A percentile compares a stretch with the other conserved stretches of the same genome.
phyloP scores from a whole-genome alignment of 768 basidiomycete species.

The Cystofilobasidium capitatum region DNA sequence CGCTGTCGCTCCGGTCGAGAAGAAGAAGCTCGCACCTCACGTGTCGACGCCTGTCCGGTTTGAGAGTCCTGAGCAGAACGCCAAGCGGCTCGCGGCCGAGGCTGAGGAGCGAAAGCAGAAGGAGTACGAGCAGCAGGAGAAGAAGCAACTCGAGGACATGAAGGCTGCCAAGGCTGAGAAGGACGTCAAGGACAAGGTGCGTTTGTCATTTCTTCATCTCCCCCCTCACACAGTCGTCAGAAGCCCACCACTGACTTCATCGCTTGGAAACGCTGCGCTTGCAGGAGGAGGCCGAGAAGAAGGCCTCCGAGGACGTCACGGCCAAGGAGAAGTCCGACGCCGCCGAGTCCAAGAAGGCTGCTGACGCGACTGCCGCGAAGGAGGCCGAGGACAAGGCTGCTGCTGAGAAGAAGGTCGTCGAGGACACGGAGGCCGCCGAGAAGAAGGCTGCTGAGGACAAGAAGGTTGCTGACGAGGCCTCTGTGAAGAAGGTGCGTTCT shows the following conservation, averaged over 20 bases:
- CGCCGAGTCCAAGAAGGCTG: not conserved
- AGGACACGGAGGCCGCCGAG: conserved; percentile 4
- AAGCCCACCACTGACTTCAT: conserved; percentile 35
- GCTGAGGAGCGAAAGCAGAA: conserved; percentile 40
- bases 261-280: too few relatives aligned
- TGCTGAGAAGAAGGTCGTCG: conserved; percentile 1
- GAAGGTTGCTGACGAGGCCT: conserved; percentile 28
- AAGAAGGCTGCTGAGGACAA: conserved; percentile 9
- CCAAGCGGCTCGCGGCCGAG: conserved; percentile 34
- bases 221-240: conserved; percentile 36
- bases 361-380: conserved; percentile 5
- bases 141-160: conserved; percentile 39
- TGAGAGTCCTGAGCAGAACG: conserved; percentile 27
- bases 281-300: conserved; percentile 22
- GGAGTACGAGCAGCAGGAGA: conserved; percentile 43
- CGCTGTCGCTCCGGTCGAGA: conserved; percentile 54
- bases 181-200: conserved; percentile 35
- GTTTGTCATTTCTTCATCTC: not conserved
- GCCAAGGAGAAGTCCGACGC: not conserved
- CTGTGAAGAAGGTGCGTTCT: conserved; percentile 14
- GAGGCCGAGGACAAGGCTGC: not conserved
- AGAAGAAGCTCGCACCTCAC: conserved; percentile 40
- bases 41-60: conserved; percentile 29
- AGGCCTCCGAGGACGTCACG: conserved; percentile 6
- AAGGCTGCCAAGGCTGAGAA: conserved; percentile 36